Evolutionary conservation across 768 basidiomycete genomes (phyloP).

Genomic region (Amanita polypyramis): DNA sequence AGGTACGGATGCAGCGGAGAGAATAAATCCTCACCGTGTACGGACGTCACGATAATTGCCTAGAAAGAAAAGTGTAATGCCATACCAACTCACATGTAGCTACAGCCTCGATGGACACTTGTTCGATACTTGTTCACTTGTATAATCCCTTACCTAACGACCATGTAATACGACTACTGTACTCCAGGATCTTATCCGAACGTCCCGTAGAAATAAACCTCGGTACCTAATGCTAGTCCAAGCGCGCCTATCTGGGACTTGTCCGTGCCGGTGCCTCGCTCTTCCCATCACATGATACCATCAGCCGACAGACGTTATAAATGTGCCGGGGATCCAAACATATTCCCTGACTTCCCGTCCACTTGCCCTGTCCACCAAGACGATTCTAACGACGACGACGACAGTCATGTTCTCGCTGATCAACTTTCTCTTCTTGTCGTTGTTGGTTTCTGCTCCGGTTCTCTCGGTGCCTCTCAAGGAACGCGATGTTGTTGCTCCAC

Average conservation of each 20-base stretch:
- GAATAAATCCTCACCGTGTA: neutral
- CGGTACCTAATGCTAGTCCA: too few species aligned
- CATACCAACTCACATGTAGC: slow-evolving; percentile 1
- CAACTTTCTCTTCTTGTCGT: slow-evolving; percentile 20
- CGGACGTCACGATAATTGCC: neutral
- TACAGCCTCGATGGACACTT: neutral
- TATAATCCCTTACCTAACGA: neutral
- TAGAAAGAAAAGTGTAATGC: slow-evolving; percentile 4
- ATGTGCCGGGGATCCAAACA: slow-evolving; percentile 11
- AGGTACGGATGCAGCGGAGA: neutral
- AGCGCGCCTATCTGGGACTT: neutral
- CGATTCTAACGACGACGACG: slow-evolving; percentile 12
- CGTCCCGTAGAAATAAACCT: too few species aligned
- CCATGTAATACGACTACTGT: neutral
- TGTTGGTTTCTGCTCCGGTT: slow-evolving; percentile 19
- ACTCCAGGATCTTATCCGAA: too few species aligned
- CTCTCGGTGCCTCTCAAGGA: slow-evolving; percentile 23
- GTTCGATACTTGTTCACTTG: neutral
- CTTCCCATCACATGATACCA: slow-evolving; percentile 9
- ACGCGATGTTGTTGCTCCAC: slow-evolving; percentile 39
- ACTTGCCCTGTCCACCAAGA: slow-evolving; percentile 8
- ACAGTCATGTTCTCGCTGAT: slow-evolving; percentile 19
- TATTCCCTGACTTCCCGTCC: slow-evolving; percentile 8
- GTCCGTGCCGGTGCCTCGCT: neutral
- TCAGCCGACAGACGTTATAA: slow-evolving; percentile 13